Evolutionary conservation across 306 rosid genomes (phyloP).

Genomic region (Fragaria ananassa): DNA sequence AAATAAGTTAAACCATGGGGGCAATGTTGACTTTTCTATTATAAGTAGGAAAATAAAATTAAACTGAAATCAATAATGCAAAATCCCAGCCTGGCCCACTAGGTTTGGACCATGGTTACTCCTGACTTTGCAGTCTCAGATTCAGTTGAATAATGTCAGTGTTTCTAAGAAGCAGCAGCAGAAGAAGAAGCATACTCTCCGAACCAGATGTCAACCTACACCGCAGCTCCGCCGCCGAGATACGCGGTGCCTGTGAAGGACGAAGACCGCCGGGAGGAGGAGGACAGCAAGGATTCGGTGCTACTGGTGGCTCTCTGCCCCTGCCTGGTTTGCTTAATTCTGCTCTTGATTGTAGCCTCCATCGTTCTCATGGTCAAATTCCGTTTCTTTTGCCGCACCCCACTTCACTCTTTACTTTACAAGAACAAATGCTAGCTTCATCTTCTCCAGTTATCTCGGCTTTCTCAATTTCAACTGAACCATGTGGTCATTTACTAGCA

Average conservation of each 20-base stretch:
- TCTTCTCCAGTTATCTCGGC: not conserved
- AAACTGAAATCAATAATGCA: no score
- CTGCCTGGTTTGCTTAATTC: conserved; percentile 72
- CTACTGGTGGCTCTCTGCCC: conserved; percentile 78
- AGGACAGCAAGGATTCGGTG: conserved; percentile 45
- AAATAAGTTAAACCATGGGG: no score
- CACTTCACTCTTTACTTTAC: conserved; percentile 58
- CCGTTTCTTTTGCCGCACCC: conserved; percentile 77
- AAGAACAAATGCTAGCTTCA: conserved; percentile 46
- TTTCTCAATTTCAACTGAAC: not conserved
- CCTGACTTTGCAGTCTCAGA: not conserved
- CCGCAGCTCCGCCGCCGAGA: not conserved
- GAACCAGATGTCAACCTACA: conserved; percentile 44
- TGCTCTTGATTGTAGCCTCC: conserved; percentile 49
- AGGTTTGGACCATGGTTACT: not conserved
- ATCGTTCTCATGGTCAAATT: conserved; percentile 67
- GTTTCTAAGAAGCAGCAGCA: conserved; percentile 3
- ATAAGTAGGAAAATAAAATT: no score
- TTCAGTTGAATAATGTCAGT: conserved; percentile 54
- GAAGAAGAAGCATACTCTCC: conserved; percentile 3
- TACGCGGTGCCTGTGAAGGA: conserved; percentile 7
- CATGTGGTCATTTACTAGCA: conserved; percentile 7
- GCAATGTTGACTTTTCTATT: no score
- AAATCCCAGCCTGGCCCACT: not conserved
- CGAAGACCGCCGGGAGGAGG: conserved; percentile 28